Evolutionary conservation across 495 filamentous ascomycete species (phyloP), one percentile per base, ranked within the genome.

Genomic region (Saxispiralis lemnorum): DNA sequence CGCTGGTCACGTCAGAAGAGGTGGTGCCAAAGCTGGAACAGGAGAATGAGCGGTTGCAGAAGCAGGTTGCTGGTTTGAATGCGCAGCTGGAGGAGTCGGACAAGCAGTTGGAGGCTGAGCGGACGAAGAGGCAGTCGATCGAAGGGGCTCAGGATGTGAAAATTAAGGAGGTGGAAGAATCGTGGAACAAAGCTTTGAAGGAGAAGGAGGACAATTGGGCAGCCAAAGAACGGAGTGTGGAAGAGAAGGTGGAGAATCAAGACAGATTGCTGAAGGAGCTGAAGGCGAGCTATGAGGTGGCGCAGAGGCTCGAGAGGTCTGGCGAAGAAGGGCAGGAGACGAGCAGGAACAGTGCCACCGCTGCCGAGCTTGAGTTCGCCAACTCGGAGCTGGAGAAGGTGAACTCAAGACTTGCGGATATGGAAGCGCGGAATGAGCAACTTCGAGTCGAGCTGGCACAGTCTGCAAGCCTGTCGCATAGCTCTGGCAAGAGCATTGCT

Each of bases 141-240:
- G 86, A 99, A 57, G 78, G 76, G 19, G 73, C 66, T 24, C 68
- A 86, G 35, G 84, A 95, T 51, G 58, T 64, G 12, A 81, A 68
- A 51, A 76, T 85, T 34, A 87, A 81, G 58, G 88, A 93, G 48
- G 75, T 93, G 17, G 89, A 96, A 60, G 62, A 70, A 7, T 88
- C 87, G 1, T 96, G 89, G 88, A 71, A 78, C 7, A 84, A 82
- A 14, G 87, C 95, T n/a, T 59, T 99, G 28, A 72, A 78, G 28
- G 89, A 99, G 67, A 95, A 95, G 63, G 76, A 83, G 47, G 83
- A 87, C 56, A 96, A 96, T 56, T 96, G 89, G 89, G 75, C 80
- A 45, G 81, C 87, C 24, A 96, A 93, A 58, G 89, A 99, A 66
- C 81, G 80, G 59, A 80, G 72, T 33, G 63, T 95, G 33, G 84